Evolutionary conservation across 805 yeast species (phyloP).

Genomic region (Saturnispora sanitii): DNA sequence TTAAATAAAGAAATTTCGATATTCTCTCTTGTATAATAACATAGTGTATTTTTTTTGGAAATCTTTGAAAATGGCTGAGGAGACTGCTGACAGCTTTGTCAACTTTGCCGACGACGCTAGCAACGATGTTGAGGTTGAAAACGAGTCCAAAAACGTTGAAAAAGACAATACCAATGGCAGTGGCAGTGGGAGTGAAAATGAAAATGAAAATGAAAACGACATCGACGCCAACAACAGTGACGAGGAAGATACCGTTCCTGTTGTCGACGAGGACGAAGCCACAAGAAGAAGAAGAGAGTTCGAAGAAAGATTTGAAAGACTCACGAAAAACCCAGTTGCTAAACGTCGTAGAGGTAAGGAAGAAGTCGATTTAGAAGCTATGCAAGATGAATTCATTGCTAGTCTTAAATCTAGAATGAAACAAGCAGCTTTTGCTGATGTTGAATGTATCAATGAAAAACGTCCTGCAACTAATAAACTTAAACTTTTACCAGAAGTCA

Average conservation of each 20-base stretch:
- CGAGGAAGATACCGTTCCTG: slow-evolving; percentile 5
- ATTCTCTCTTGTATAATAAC: not conserved
- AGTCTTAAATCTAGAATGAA: slow-evolving; percentile 83
- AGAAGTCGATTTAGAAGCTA: slow-evolving; percentile 89
- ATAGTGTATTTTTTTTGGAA: not conserved
- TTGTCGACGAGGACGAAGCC: slow-evolving; percentile 24
- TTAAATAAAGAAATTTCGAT: not conserved
- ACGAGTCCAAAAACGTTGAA: too few species aligned
- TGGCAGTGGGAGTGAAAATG: too few species aligned
- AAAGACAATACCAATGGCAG: too few species aligned
- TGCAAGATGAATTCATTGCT: slow-evolving; percentile 87
- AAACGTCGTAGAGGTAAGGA: slow-evolving; percentile 54
- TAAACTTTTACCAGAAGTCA: slow-evolving; percentile 70
- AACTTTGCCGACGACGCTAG: slow-evolving; percentile 4
- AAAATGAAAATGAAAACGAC: not conserved
- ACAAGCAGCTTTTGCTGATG: slow-evolving; percentile 69
- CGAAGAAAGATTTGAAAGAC: slow-evolving; percentile 72
- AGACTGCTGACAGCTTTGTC: slow-evolving; percentile 4
- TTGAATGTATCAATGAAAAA: slow-evolving; percentile 47
- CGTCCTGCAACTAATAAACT: slow-evolving; percentile 69
- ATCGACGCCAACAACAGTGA: slow-evolving; percentile 6
- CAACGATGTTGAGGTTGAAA: too few species aligned
- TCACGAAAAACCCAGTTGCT: slow-evolving; percentile 51
- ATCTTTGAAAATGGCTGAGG: not conserved
- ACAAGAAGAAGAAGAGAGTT: slow-evolving; percentile 57